Base-by-base conservation (phyloP, 352 stramenopile species). In the Pythium phragmiticola region DNA sequence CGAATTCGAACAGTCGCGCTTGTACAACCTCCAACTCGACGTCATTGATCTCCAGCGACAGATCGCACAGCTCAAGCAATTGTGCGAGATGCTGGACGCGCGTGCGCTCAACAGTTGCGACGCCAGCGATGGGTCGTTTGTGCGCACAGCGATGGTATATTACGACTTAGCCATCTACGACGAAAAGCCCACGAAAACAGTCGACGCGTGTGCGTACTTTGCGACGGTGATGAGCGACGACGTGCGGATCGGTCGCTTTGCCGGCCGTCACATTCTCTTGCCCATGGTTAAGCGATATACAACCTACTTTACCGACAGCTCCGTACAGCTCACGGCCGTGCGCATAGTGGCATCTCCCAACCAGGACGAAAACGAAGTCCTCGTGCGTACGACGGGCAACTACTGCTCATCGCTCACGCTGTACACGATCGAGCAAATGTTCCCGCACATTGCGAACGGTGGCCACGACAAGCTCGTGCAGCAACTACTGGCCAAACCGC, bases 11-110 rank as follows among this genome's bases (percentile, higher is more conserved):
- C 62, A 69, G 42, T 59, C 45, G 23, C 36, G 37, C 8, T 41
- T 56, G 28, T 69, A 69, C 62, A 69, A 69, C 33, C 42, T 64
- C 36, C 62, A 33, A 30, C 62, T 69, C 23, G 62, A 69, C 42
- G 7, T 59, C 23, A 63, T 64, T 39, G 62, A 69, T 42, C 55
- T 69, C 34, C 39, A 58, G 46, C 62, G 55, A 2, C 62, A 69
- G 48, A 60, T 69, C 30, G 54, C 62, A 2, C 21, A 69, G 47
- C 55, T 69, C 46, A 17, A 7, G 28, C 62, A 69, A 23, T 36
- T 69, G 30, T 54, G 62, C 19, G 21, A 54, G 13, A 34, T 63
- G 39, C 54, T 69, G 47, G 54, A 7, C 14, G 49, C 62, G 7
- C 62, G 33, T 7, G 46, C 41, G 55, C 39, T 63, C 8, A 63